Evolutionary conservation across 1,139 yeast species (phyloP), one percentile per base, ranked within the genome.

Genomic region (Protomyces macrosporus): DNA sequence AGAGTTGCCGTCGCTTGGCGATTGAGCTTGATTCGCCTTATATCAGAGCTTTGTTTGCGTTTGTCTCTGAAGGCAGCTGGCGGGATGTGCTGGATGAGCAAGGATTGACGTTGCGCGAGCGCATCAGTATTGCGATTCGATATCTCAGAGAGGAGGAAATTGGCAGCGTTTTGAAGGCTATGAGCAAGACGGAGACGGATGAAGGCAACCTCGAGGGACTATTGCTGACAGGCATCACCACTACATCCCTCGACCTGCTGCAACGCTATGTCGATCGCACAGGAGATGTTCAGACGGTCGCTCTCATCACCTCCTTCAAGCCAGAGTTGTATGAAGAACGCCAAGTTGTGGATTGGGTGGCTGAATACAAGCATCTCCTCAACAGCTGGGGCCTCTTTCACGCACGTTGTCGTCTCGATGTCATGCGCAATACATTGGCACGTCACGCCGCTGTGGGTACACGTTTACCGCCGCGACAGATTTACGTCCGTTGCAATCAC

Each of bases 21-120:
- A 82, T 89, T 33, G 97, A 90, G 69, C 77, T 93, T 63, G 95
- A 88, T 16, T 87, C 89, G 71, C 97, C 98, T 0, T 93, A 93
- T 72, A 76, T 93, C 67, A 77, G 97, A 51, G 97, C 96, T 0
- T 88, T 91, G 1, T 93, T 93, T 78, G 97, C 97, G 0, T 93
- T 86, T 70, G 87, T 93, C 64, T 90, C 97, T 0, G 97, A 93
- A 72, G 88, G 90, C 61, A 95, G 91, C 68, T 93, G 98, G 98
- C 86, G 93, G 85, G 98, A 90, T 72, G 96, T 93, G 2, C 78
- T 93, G 65, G 96, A 90, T 72, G 97, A 93, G 70, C 85, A 87
- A 45, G 87, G 96, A 1, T 79, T 93, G 55, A 97, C 98, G 0
- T 77, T 93, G 55, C 79, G 95, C 65, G 98, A 93, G 72, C 78